A percentile compares a stretch with the other conserved stretches of the same genome.
Evolutionary conservation across 2,329 filamentous ascomycete genomes (phyloP).

Genomic region (Colletotrichum sp.): DNA sequence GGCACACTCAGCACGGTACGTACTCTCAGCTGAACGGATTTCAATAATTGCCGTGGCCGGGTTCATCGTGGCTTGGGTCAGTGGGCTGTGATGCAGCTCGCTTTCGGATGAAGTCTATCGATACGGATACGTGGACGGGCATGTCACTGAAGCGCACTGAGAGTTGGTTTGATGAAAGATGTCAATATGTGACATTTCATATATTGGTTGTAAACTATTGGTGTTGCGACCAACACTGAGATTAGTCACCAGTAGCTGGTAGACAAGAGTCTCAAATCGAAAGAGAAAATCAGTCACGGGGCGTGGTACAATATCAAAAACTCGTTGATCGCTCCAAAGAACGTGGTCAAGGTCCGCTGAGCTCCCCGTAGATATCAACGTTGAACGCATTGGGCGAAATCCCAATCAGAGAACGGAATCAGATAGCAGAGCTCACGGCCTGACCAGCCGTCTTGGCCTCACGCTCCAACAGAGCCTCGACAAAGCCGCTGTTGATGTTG

Average conservation of each 20-base stretch:
- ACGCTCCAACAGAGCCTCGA: slow-evolving; percentile 64
- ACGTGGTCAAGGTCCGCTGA: slow-evolving; percentile 26
- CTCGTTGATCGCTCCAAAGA: slow-evolving; percentile 34
- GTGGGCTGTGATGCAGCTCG: background rate
- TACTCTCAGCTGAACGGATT: background rate
- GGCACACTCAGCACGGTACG: background rate
- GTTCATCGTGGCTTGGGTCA: background rate
- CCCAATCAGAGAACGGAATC: slow-evolving; percentile 5
- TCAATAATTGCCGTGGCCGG: background rate
- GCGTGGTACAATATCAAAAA: background rate
- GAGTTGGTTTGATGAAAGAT: background rate
- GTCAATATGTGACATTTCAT: slow-evolving; percentile 4
- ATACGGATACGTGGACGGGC: background rate
- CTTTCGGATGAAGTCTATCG: background rate
- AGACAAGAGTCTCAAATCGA: slow-evolving; percentile 6
- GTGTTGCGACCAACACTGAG: slow-evolving; percentile 20
- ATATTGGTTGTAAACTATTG: slow-evolving; percentile 12
- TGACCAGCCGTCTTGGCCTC: slow-evolving; percentile 44
- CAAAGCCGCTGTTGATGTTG: slow-evolving; percentile 47
- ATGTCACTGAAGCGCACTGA: background rate
- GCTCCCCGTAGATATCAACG: slow-evolving; percentile 18
- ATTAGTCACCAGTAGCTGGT: background rate
- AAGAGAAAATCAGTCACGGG: slow-evolving; percentile 10
- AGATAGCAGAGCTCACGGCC: slow-evolving; percentile 31
- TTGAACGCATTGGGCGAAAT: background rate